Conservation (phyloP, 139 green algal genomes). For the Coelastrella sp. region DNA sequence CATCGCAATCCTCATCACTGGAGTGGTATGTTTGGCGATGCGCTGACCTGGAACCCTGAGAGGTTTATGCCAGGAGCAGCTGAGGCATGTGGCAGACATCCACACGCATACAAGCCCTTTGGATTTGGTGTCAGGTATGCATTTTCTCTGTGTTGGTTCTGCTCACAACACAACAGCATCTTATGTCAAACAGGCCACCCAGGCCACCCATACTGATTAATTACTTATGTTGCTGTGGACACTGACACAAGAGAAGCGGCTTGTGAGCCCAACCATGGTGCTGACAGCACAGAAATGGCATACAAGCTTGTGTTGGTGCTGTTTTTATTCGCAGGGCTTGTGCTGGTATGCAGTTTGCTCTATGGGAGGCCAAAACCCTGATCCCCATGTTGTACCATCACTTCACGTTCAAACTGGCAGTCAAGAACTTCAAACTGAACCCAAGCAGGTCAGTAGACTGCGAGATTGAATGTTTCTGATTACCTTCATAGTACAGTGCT, state of each 20-base stretch:
- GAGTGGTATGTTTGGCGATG: slow-evolving; percentile 27
- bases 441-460: slow-evolving; percentile 14
- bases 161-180: too few species aligned
- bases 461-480: too few species aligned
- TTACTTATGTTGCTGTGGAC: too few species aligned
- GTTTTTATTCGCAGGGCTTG: not conserved
- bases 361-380: slow-evolving; percentile 43
- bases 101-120: slow-evolving; percentile 28
- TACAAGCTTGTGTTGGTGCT: too few species aligned
- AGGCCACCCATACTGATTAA: too few species aligned
- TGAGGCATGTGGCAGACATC: not conserved
- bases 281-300: too few species aligned
- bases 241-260: too few species aligned
- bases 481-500: too few species aligned
- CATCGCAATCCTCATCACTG: slow-evolving; percentile 39
- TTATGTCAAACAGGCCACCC: too few species aligned
- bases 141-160: too few species aligned
- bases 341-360: slow-evolving; percentile 41
- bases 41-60: slow-evolving; percentile 45
- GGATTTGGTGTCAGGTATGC: slow-evolving; percentile 28
- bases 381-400: slow-evolving; percentile 36
- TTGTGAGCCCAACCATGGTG: too few species aligned
- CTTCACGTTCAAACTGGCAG: slow-evolving; percentile 26
- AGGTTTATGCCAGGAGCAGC: slow-evolving; percentile 41
- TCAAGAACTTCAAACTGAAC: slow-evolving; percentile 3